phyloP scores from a whole-genome alignment of 139 green algal species.

The Pleodorina starrii region DNA sequence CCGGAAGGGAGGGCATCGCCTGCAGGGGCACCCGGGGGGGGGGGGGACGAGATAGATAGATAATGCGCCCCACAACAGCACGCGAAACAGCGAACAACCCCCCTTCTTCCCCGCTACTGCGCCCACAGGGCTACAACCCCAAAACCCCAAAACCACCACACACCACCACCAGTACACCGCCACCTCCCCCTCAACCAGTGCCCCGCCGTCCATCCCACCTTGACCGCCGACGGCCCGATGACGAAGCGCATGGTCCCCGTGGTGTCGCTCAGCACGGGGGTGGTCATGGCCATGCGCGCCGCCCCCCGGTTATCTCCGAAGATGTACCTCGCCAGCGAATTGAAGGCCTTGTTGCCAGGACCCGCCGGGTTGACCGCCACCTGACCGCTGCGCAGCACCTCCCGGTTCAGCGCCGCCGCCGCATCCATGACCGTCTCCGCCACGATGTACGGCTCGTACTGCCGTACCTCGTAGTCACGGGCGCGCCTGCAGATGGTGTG shows the following conservation, averaged over 20 bases:
- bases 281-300: conserved; percentile 72
- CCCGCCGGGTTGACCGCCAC: conserved; percentile 44
- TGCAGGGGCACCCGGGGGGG: background rate
- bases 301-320: conserved; percentile 84
- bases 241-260: conserved; percentile 72
- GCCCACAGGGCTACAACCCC: no score
- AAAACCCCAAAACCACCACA: no score
- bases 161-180: no score
- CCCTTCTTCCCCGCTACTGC: no score
- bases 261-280: conserved; percentile 66
- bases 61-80: no score
- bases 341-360: conserved; percentile 49
- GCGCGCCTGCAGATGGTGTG: conserved; percentile 57
- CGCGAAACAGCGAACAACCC: no score
- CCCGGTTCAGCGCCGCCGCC: conserved; percentile 17
- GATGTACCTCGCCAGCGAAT: conserved; percentile 83
- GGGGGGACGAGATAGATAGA: no score
- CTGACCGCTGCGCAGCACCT: conserved; percentile 16
- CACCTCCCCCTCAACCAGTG: no score
- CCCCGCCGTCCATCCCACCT: no score
- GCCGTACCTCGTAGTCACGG: conserved; percentile 81
- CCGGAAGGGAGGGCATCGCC: conserved; percentile 12
- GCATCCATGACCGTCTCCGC: conserved; percentile 73
- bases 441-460: conserved; percentile 82
- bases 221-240: conserved; percentile 42